Conservation (phyloP, 139 green algal species). For the Auxenochlorella pyrenoidosa region DNA sequence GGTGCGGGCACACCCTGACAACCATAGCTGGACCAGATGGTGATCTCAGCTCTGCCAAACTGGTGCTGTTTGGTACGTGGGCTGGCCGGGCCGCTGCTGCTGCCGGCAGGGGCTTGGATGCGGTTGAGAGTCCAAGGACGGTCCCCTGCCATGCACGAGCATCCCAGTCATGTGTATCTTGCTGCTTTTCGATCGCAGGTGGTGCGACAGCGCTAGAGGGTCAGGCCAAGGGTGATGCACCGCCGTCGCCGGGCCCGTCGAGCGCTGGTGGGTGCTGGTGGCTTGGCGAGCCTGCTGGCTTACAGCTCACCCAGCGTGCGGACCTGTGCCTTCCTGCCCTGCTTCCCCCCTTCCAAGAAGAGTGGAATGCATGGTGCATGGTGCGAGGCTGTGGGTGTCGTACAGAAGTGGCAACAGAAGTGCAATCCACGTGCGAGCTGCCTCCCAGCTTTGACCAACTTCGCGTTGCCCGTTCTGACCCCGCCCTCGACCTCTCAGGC, state of each 20-base stretch:
- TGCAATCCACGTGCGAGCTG: too few relatives aligned
- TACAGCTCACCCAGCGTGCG: too few relatives aligned
- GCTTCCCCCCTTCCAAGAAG: too few relatives aligned
- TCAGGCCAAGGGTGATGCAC: conserved; percentile 40
- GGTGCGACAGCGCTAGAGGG: conserved; percentile 94
- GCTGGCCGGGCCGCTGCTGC: background rate
- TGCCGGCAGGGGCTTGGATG: background rate
- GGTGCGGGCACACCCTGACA: conserved; percentile 96
- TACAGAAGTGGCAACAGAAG: too few relatives aligned
- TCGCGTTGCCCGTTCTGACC: too few relatives aligned
- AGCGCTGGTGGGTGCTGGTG: conserved; percentile 9
- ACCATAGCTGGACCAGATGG: conserved; percentile 79
- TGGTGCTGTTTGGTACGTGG: conserved; percentile 90
- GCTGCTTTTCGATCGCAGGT: conserved; percentile 53
- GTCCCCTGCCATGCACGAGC: background rate
- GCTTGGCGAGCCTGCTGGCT: background rate
- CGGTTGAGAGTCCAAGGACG: background rate
- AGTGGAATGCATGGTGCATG: too few relatives aligned
- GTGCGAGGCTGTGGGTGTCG: too few relatives aligned
- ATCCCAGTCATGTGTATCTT: background rate
- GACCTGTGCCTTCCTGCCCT: too few relatives aligned
- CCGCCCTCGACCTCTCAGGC: conserved; percentile 52
- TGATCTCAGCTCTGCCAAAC: conserved; percentile 72
- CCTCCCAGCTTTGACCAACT: too few relatives aligned
- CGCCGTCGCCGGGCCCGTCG: conserved; percentile 39